A percentile compares a stretch with the other conserved stretches of the same genome.
These are phyloP conservation scores for Naganishia cerealis DNA, from an alignment of 1,284 basidiomycete species.

Conservation along the genomic window DNA sequence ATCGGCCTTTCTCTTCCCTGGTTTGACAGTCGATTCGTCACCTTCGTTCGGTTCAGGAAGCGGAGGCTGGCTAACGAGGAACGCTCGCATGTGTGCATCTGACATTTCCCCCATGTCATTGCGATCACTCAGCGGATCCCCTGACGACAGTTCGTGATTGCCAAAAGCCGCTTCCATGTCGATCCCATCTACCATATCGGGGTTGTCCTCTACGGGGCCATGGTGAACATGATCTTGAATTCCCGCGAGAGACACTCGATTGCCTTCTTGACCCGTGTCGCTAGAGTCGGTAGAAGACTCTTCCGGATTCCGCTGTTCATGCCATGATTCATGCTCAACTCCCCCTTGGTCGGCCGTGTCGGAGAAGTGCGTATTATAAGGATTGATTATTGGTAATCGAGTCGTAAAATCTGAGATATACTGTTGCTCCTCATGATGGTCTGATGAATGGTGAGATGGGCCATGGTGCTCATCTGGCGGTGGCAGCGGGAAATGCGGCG, in stretches of 20 bases:
- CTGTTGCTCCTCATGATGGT: constrained; percentile 11
- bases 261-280: neutral
- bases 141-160: constrained; percentile 12
- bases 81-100: constrained; percentile 15
- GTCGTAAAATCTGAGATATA: constrained; percentile 17
- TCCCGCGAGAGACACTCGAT: neutral
- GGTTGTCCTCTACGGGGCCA: constrained; percentile 17
- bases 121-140: constrained; percentile 12
- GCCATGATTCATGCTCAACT: constrained; percentile 16
- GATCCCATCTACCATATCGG: constrained; percentile 23
- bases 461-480: constrained; percentile 4
- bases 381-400: constrained; percentile 10
- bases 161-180: constrained; percentile 28
- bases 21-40: neutral
- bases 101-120: constrained; percentile 10
- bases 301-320: constrained; percentile 6
- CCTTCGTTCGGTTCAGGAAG: neutral
- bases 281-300: neutral
- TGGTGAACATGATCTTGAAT: constrained; percentile 9
- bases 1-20: constrained; percentile 22
- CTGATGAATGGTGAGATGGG: neutral
- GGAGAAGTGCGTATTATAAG: constrained; percentile 18
- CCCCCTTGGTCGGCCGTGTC: neutral
- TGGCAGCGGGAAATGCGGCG: constrained; percentile 2
- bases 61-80: constrained; percentile 1